Conservation (phyloP, 495 filamentous ascomycete genomes). For the Neurospora sp. region DNA sequence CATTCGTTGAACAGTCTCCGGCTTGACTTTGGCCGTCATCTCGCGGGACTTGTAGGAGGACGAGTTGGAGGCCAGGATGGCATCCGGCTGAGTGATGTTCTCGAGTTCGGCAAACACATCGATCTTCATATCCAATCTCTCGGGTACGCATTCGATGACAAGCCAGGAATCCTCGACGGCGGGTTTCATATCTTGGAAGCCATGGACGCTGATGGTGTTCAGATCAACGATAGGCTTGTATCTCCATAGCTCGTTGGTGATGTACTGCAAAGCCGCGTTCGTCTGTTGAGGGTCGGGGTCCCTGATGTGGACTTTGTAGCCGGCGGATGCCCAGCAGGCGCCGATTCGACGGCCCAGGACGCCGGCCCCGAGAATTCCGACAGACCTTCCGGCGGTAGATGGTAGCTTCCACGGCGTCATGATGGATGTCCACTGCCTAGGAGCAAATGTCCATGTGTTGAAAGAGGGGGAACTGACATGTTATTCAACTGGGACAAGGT, state of each 20-base stretch:
- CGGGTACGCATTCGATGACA: constrained; percentile 43
- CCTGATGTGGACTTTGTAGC: constrained; percentile 27
- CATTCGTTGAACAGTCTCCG: constrained; percentile 18
- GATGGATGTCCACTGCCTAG: neutral
- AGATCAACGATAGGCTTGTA: neutral
- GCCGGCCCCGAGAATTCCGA: constrained; percentile 16
- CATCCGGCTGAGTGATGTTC: constrained; percentile 20
- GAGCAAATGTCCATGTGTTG: neutral
- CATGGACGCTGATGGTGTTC: constrained; percentile 4
- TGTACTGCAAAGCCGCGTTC: constrained; percentile 10
- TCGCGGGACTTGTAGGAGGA: constrained; percentile 35
- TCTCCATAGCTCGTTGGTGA: neutral
- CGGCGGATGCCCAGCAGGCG: constrained; percentile 19
- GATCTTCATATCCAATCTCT: constrained; percentile 37
- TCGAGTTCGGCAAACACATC: constrained; percentile 36
- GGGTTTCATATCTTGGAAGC: constrained; percentile 22
- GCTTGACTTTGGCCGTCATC: constrained; percentile 30
- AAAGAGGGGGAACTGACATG: neutral
- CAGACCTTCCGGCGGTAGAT: constrained; percentile 5
- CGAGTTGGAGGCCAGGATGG: constrained; percentile 38
- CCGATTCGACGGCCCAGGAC: constrained; percentile 20
- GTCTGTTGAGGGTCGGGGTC: constrained; percentile 11
- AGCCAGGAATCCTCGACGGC: constrained; percentile 32
- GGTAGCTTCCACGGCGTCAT: constrained; percentile 11
- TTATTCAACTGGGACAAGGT: neutral